Conservation (phyloP, 2,329 filamentous ascomycete genomes). For the Cyclaneusma minus region DNA sequence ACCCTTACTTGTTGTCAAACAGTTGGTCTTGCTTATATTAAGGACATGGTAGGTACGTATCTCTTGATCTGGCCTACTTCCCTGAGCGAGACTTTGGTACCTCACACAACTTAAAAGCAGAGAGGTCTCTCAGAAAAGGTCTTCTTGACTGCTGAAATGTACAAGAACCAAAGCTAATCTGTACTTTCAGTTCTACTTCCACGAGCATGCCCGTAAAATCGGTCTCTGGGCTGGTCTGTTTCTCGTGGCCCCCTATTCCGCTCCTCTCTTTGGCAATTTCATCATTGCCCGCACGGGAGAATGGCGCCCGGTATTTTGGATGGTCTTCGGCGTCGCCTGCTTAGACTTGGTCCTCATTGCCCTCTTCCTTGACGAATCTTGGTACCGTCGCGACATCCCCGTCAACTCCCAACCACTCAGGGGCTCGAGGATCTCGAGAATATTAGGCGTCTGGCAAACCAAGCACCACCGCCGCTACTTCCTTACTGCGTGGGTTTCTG, state of each 20-base stretch:
- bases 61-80: too few species aligned
- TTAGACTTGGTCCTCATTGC: conserved; percentile 12
- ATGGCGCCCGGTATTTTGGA: conserved; percentile 18
- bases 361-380: conserved; percentile 15
- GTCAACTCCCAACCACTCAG: not conserved
- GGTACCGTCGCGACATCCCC: conserved; percentile 11
- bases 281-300: conserved; percentile 22
- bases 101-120: too few species aligned
- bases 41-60: too few species aligned
- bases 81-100: too few species aligned
- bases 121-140: too few species aligned
- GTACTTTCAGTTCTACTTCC: conserved; percentile 50
- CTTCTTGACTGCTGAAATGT: too few species aligned
- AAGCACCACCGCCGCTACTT: too few species aligned
- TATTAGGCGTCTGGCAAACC: too few species aligned
- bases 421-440: too few species aligned
- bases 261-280: conserved; percentile 30
- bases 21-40: conserved; percentile 33
- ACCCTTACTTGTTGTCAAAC: conserved; percentile 20
- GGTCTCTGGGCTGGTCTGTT: conserved; percentile 29
- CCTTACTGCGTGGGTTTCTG: too few species aligned
- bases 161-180: too few species aligned
- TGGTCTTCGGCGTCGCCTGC: conserved; percentile 10
- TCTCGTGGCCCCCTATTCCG: conserved; percentile 26
- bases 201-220: conserved; percentile 35